Base-by-base conservation (phyloP, 1,139 yeast species). In the Spathaspora sp. region DNA sequence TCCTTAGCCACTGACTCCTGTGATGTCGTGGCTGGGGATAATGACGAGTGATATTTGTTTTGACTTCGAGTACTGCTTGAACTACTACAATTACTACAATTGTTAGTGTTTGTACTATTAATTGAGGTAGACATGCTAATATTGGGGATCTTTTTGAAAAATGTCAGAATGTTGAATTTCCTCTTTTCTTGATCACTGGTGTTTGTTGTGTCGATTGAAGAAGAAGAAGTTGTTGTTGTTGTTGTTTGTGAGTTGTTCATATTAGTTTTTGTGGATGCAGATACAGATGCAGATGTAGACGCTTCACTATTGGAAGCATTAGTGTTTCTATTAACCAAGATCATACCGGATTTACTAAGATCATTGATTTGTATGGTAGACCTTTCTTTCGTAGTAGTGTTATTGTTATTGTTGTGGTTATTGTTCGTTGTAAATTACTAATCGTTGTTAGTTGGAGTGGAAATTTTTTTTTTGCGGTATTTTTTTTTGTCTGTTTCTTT, bases 161-260 rank as follows among this genome's bases (percentile, higher is more conserved):
- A 33, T 2, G 51, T 50, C 47, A 43, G 49, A 10, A 50, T 39
- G 11, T 42, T 45, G 34, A 50, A 49, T 38, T 47, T 50, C 31
- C 47, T 49, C 43, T 42, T 50, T 13, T 47, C 49, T 6, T 23
- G 41, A 10, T 39, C 46, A 31, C 24, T 16, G 25, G 36, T 42
- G 6, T 18, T 7, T 15, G 43, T 20, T 3, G 15, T 24, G 38
- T 37, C 11, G n/a, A 17, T 4, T 26, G 29, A 15, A 3, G 46
- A 11, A 4, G 29, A 7, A 24, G 37, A 9, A 4, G 20, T 31
- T 13, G 45, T 17, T n/a, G 36, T 26, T 39, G 16, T 25, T 29
- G 8, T 26, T 34, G n/a, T n/a, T n/a, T n/a, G n/a, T n/a, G n/a
- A n/a, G n/a, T n/a, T n/a, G n/a, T n/a, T n/a, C n/a, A n/a, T n/a